Evolutionary conservation across 2,329 filamentous ascomycete genomes (phyloP).

Genomic region (Lecanicillium sp.): DNA sequence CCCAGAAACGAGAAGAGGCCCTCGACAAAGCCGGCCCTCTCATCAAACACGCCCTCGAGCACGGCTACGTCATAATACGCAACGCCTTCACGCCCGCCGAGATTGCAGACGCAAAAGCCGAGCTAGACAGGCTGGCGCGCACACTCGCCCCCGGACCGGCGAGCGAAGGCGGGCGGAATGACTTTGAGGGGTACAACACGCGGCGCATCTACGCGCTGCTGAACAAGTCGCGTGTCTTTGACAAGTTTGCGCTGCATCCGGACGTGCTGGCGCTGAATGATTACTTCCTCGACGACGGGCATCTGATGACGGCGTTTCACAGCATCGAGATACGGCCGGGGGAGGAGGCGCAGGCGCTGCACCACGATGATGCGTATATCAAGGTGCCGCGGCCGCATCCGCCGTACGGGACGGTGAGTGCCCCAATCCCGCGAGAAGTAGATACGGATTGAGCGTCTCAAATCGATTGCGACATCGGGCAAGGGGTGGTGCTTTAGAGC

Average conservation of each 20-base stretch:
- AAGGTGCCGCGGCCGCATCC: constrained; percentile 28
- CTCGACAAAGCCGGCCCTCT: constrained; percentile 6
- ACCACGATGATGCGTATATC: constrained; percentile 27
- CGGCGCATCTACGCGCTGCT: constrained; percentile 32
- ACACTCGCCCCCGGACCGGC: constrained; percentile 20
- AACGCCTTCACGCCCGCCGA: constrained; percentile 26
- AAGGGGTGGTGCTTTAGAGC: too few relatives aligned
- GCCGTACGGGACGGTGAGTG: constrained; percentile 26
- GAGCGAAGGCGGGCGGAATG: constrained; percentile 26
- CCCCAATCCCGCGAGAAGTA: too few relatives aligned
- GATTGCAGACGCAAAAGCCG: constrained; percentile 21
- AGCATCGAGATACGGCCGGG: constrained; percentile 34
- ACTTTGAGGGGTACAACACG: constrained; percentile 32
- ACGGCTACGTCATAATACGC: constrained; percentile 31
- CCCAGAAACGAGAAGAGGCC: neutral
- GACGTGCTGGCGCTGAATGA: constrained; percentile 33
- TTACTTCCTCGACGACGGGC: constrained; percentile 33
- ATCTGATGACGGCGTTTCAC: constrained; percentile 29
- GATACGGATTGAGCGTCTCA: too few relatives aligned
- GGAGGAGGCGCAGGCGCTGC: constrained; percentile 31
- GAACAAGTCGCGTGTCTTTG: constrained; percentile 33
- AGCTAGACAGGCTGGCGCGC: constrained; percentile 20
- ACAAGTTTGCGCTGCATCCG: constrained; percentile 30
- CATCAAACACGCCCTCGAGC: constrained; percentile 17
- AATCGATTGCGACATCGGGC: too few relatives aligned